phyloP scores from a whole-genome alignment of 495 filamentous ascomycete species.

The Bacidia rubella region DNA sequence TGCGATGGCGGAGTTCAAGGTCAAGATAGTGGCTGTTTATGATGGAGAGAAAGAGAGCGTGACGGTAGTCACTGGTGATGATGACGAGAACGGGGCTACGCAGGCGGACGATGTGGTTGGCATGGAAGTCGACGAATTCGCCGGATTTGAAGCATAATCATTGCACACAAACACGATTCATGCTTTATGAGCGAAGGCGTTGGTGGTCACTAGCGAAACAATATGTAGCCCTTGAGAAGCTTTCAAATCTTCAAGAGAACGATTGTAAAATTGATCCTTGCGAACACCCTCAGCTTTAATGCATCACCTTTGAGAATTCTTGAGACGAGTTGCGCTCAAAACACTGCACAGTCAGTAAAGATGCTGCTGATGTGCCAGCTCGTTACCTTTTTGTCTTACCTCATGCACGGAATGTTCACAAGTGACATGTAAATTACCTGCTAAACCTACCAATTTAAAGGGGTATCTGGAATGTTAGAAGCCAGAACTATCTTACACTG shows the following conservation, averaged over 20 bases:
- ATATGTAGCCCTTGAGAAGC: background rate
- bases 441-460: background rate
- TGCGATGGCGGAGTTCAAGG: constrained; percentile 73
- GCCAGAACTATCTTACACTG: background rate
- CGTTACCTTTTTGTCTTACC: background rate
- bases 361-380: background rate
- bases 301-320: too few species aligned
- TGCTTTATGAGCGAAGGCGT: background rate
- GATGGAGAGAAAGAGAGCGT: constrained; percentile 29
- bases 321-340: background rate
- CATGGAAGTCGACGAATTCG: background rate
- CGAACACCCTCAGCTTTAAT: too few species aligned
- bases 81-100: constrained; percentile 11
- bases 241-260: background rate
- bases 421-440: background rate
- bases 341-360: background rate
- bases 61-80: constrained; percentile 32
- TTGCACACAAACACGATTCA: too few species aligned
- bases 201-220: background rate
- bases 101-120: background rate
- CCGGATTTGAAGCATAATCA: background rate
- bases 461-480: background rate
- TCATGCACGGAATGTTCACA: background rate
- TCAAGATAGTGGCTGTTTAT: constrained; percentile 57
- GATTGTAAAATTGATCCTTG: background rate